Conservation (phyloP, 495 filamentous ascomycete species). For the Amphirosellinia nigrospora region DNA sequence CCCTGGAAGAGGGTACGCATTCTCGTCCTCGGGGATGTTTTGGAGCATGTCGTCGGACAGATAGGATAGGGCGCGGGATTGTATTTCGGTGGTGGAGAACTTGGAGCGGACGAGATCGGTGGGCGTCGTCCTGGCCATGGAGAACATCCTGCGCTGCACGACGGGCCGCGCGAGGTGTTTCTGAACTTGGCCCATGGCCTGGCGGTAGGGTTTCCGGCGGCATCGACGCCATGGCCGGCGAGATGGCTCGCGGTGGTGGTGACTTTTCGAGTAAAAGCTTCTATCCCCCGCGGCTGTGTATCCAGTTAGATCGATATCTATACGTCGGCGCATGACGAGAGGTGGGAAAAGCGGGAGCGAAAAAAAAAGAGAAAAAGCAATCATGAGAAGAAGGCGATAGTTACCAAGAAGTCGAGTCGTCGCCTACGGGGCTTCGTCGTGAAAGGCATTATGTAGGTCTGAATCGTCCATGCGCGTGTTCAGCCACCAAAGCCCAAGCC, state of each 20-base stretch:
- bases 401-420: slow-evolving; percentile 61
- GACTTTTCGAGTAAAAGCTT: slow-evolving; percentile 94
- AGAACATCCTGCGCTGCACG: slow-evolving; percentile 87
- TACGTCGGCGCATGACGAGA: slow-evolving; percentile 15
- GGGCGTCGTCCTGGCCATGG: slow-evolving; percentile 84
- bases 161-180: slow-evolving; percentile 82
- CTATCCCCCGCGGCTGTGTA: slow-evolving; percentile 79
- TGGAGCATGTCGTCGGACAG: slow-evolving; percentile 87
- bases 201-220: slow-evolving; percentile 71
- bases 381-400: background rate
- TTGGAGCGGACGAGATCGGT: slow-evolving; percentile 92
- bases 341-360: background rate
- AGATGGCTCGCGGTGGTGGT: slow-evolving; percentile 91
- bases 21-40: slow-evolving; percentile 84
- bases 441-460: slow-evolving; percentile 58
- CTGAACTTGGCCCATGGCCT: slow-evolving; percentile 87
- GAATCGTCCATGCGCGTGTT: slow-evolving; percentile 60
- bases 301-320: slow-evolving; percentile 31
- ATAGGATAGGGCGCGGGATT: slow-evolving; percentile 88
- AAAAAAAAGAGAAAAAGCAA: background rate
- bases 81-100: slow-evolving; percentile 89
- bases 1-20: slow-evolving; percentile 94
- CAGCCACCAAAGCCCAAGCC: slow-evolving; percentile 26
- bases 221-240: slow-evolving; percentile 72
- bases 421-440: slow-evolving; percentile 53